Conservation (phyloP, 75 land plant genomes). For the Pseudotsuga menziesii region DNA sequence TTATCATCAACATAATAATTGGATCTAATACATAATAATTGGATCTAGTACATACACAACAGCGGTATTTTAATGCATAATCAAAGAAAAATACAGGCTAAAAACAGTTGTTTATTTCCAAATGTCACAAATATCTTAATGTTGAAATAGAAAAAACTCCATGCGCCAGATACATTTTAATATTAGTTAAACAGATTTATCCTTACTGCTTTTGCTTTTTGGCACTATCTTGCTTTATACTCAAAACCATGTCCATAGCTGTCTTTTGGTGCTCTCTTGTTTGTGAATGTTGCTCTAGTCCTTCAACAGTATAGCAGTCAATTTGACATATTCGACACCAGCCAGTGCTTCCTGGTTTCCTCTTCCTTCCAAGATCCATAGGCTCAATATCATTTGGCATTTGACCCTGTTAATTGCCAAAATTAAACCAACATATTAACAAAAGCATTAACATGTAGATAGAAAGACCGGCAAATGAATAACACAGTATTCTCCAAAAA, state of each 20-base stretch:
- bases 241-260: conserved; percentile 73
- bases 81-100: too few species aligned
- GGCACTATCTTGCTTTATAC: conserved; percentile 45
- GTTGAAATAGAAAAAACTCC: too few species aligned
- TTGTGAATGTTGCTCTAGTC: conserved; percentile 66
- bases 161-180: too few species aligned
- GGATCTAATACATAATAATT: too few species aligned
- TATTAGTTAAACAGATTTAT: too few species aligned
- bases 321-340: conserved; percentile 87
- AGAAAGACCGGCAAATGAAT: neutral
- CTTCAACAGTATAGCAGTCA: conserved; percentile 80
- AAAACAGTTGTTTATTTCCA: too few species aligned
- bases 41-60: too few species aligned
- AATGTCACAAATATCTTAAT: too few species aligned
- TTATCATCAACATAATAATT: too few species aligned
- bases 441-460: neutral
- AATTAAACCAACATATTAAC: neutral
- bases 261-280: conserved; percentile 71
- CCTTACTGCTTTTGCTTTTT: too few species aligned
- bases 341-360: conserved; percentile 49
- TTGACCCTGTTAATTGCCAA: conserved; percentile 1
- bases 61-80: too few species aligned
- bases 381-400: conserved; percentile 39
- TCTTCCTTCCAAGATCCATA: conserved; percentile 47
- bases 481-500: neutral